phyloP scores from a whole-genome alignment of 2,329 filamentous ascomycete species.

The Aspergillus ustus region DNA sequence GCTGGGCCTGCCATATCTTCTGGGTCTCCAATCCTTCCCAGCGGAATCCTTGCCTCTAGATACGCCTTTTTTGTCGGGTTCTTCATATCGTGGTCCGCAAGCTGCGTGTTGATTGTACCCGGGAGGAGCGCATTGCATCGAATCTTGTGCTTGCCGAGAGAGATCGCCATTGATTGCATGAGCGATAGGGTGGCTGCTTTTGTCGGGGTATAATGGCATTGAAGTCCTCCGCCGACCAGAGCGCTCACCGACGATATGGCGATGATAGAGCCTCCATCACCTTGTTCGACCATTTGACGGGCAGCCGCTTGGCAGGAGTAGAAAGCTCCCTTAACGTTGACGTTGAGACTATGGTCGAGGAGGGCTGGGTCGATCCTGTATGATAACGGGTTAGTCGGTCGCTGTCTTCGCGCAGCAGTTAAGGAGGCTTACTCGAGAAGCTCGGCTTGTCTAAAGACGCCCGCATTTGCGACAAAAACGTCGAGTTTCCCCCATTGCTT shows the following conservation, averaged over 20 bases:
- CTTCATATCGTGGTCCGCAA: constrained; percentile 81
- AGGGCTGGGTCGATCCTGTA: constrained; percentile 68
- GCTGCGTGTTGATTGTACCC: constrained; percentile 80
- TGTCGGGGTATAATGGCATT: constrained; percentile 86
- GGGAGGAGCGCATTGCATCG: constrained; percentile 83
- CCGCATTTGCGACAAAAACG: constrained; percentile 86
- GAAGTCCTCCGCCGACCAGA: constrained; percentile 68
- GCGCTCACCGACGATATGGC: constrained; percentile 49
- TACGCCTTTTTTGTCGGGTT: constrained; percentile 73
- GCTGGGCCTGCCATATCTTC: constrained; percentile 79
- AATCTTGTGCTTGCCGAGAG: constrained; percentile 75
- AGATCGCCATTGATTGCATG: constrained; percentile 82
- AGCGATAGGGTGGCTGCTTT: constrained; percentile 81
- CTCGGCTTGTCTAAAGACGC: constrained; percentile 84
- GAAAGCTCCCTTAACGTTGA: constrained; percentile 88
- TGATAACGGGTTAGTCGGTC: neutral
- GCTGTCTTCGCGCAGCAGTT: neutral
- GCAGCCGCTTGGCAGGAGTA: constrained; percentile 85
- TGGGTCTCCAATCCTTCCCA: constrained; percentile 72
- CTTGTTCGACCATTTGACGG: constrained; percentile 76
- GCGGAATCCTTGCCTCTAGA: constrained; percentile 79
- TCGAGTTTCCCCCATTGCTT: constrained; percentile 61
- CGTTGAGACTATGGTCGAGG: constrained; percentile 72
- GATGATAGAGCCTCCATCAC: constrained; percentile 76
- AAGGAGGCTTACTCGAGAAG: constrained; percentile 69